phyloP scores from a whole-genome alignment of 768 basidiomycete species.

The Podaxis carcinomalis region DNA sequence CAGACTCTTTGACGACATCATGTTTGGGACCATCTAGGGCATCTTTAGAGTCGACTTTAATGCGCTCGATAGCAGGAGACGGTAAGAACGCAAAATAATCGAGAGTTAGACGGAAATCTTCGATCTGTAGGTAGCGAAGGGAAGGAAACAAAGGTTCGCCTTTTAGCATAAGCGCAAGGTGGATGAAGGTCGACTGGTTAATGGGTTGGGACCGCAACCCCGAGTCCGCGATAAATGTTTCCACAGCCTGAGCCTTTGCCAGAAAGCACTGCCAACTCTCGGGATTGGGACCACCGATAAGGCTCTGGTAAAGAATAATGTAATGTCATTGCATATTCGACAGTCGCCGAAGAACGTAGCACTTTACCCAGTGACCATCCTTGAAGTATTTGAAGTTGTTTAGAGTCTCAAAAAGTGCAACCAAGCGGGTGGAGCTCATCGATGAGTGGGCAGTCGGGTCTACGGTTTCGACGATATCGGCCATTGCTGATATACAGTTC shows the following conservation, averaged over 20 bases:
- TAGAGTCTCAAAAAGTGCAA: neutral
- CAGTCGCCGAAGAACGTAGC: too few relatives aligned
- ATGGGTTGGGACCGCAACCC: neutral
- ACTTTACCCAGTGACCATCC: too few relatives aligned
- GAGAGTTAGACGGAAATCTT: neutral
- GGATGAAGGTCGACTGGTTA: neutral
- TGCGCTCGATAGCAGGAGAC: neutral
- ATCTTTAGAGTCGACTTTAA: neutral
- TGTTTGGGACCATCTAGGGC: neutral
- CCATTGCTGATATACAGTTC: neutral
- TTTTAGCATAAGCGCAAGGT: neutral
- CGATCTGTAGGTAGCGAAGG: neutral
- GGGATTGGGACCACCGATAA: neutral
- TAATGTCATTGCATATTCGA: too few relatives aligned
- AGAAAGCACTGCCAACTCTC: neutral
- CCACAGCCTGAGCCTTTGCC: neutral
- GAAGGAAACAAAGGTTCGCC: neutral
- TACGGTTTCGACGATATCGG: neutral
- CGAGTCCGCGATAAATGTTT: neutral
- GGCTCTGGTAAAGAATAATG: neutral
- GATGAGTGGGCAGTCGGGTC: neutral
- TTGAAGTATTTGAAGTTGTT: neutral
- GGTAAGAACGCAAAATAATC: neutral
- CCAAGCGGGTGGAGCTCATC: neutral
- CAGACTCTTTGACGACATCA: neutral